phyloP scores from a whole-genome alignment of 2,329 filamentous ascomycete species.

The Penicillium verrucosum region DNA sequence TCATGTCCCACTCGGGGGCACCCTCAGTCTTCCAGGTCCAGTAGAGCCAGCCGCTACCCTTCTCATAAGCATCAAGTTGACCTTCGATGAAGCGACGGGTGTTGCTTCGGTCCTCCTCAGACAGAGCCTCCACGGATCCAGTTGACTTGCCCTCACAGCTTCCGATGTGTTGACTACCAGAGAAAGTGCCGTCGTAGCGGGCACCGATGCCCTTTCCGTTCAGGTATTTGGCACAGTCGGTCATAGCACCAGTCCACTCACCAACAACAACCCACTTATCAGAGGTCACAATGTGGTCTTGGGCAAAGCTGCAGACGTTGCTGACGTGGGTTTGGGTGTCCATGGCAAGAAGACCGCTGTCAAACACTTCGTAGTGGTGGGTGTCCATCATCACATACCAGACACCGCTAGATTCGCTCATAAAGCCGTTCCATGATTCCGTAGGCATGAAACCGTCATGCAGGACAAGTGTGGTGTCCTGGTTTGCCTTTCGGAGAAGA shows the following conservation, averaged over 20 bases:
- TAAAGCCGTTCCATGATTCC: conserved; percentile 59
- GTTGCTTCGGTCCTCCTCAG: conserved; percentile 34
- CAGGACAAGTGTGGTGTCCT: conserved; percentile 53
- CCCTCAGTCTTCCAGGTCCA: conserved; percentile 52
- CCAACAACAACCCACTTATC: conserved; percentile 68
- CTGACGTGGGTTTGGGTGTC: conserved; percentile 53
- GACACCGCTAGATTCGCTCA: conserved; percentile 46
- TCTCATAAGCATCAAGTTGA: conserved; percentile 46
- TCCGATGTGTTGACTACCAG: conserved; percentile 50
- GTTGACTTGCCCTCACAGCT: conserved; percentile 52
- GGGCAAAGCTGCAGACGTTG: conserved; percentile 54
- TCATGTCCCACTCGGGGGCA: conserved; percentile 49
- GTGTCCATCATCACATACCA: conserved; percentile 61
- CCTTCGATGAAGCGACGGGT: conserved; percentile 46
- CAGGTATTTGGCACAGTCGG: conserved; percentile 53
- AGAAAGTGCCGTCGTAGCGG: conserved; percentile 56
- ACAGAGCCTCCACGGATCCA: conserved; percentile 47
- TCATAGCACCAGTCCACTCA: conserved; percentile 67
- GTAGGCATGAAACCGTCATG: conserved; percentile 49
- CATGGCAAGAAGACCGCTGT: conserved; percentile 33
- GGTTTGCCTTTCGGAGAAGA: conserved; percentile 44
- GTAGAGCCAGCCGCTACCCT: conserved; percentile 46
- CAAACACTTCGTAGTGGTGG: conserved; percentile 54
- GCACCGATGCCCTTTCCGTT: conserved; percentile 60
- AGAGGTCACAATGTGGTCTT: conserved; percentile 46